Conservation (phyloP, 306 rosid species). For the Acacia melanoxylon region DNA sequence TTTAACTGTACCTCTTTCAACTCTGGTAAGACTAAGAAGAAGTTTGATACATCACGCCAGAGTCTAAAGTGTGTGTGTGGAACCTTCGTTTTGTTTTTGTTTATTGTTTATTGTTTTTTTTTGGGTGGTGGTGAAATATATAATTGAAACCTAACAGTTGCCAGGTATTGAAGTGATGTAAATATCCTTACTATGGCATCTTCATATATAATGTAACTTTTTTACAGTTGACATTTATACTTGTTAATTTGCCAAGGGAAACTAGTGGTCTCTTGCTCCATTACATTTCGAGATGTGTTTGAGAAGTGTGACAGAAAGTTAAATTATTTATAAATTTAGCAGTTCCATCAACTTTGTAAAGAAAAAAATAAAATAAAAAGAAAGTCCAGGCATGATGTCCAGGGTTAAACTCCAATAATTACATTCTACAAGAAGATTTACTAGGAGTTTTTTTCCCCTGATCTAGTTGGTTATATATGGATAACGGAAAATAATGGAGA, state of each 20-base stretch:
- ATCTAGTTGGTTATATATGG: background rate
- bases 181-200: background rate
- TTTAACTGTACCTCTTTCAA: background rate
- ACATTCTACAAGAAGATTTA: background rate
- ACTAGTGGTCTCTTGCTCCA: background rate
- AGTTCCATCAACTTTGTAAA: background rate
- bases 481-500: too few relatives aligned
- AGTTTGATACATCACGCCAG: conserved; percentile 2
- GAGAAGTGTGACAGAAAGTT: too few relatives aligned
- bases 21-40: background rate
- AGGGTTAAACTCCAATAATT: background rate
- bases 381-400: background rate
- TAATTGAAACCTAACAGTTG: conserved; percentile 12
- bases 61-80: background rate
- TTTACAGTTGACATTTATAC: background rate
- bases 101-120: too few relatives aligned
- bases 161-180: too few relatives aligned
- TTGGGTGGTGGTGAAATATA: background rate
- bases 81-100: too few relatives aligned
- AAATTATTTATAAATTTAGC: background rate
- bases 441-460: background rate
- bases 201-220: background rate
- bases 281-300: background rate
- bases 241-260: background rate
- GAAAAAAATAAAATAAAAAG: background rate